These are phyloP conservation scores for Trichoderma gamsii DNA, from an alignment of 495 filamentous ascomycete genomes.

Conservation along the genomic window DNA sequence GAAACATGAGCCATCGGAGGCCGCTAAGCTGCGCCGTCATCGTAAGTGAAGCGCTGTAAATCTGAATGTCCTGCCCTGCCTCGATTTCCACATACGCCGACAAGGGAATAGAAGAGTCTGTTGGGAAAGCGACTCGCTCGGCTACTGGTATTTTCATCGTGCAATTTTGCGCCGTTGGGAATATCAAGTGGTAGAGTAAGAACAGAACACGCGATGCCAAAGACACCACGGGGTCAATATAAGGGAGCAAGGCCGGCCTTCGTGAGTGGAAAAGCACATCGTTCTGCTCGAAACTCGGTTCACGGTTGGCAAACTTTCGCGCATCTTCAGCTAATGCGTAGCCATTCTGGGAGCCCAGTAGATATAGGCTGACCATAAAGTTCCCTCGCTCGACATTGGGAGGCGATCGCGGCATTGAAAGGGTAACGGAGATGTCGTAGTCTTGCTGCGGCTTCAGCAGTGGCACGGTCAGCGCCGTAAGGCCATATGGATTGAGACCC, in stretches of 20 bases:
- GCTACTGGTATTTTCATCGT: slow-evolving; percentile 62
- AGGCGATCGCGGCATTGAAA: slow-evolving; percentile 55
- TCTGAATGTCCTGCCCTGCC: slow-evolving; percentile 57
- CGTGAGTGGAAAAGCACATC: slow-evolving; percentile 32
- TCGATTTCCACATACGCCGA: slow-evolving; percentile 61
- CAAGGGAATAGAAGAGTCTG: slow-evolving; percentile 50
- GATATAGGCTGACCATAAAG: slow-evolving; percentile 85
- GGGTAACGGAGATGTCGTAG: slow-evolving; percentile 57
- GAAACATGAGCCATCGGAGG: slow-evolving; percentile 79
- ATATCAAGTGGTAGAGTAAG: slow-evolving; percentile 38
- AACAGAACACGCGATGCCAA: slow-evolving; percentile 37
- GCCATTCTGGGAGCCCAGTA: slow-evolving; percentile 39
- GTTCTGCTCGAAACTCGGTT: slow-evolving; percentile 19
- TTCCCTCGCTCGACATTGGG: slow-evolving; percentile 63
- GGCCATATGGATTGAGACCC: slow-evolving; percentile 47
- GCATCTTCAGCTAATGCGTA: background rate
- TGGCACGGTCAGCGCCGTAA: slow-evolving; percentile 34
- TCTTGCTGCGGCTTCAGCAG: slow-evolving; percentile 47
- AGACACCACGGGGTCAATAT: slow-evolving; percentile 33
- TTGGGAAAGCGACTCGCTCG: slow-evolving; percentile 60
- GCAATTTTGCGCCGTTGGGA: slow-evolving; percentile 41
- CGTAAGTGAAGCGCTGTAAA: slow-evolving; percentile 63
- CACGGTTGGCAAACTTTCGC: background rate
- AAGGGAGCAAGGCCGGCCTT: slow-evolving; percentile 37
- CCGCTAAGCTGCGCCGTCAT: slow-evolving; percentile 70